Base-by-base conservation (phyloP, 2,329 filamentous ascomycete genomes). In the Tolypocladium endophyticum region DNA sequence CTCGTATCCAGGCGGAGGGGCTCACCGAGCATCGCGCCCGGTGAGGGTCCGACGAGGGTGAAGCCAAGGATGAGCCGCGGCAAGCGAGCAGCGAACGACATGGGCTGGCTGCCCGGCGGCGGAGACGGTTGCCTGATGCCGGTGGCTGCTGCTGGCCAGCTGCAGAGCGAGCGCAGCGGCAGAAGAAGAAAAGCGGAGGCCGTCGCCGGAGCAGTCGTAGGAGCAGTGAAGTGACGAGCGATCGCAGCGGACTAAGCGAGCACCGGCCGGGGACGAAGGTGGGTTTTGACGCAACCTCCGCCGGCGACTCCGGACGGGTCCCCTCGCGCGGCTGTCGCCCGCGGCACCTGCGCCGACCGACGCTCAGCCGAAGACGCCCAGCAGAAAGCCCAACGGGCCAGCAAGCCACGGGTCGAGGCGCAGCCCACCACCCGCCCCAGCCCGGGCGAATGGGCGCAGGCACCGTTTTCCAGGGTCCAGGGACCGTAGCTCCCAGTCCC, bases 271-370 rank as follows among this genome's bases (percentile, higher is more conserved):
- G 6, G 54, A 41, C 23, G 28, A 39, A n/a, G 55, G 25, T 30
- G 38, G 36, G 16, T 6, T 7, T 28, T 3, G 36, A 28, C 23
- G 33, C 53, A 35, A 55, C 66, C 61, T 66, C 63, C 65, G 62
- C 65, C 67, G 67, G 67, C 65, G 63, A 68, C 66, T 67, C 67
- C 55, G 55, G 36, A 38, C 39, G 38, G 55, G 55, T 18, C 55
- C 2, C 1, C n/a, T 41, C 18, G 38, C 25, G 55, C 55, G 55
- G 55, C 36, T 41, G 55, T 41, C 55, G 55, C 33, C 54, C 2
- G 35, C 30, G 30, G 35, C 23, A 1, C 30, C 20, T 54, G 35
- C 38, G n/a, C 38, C 41, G 7, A n/a, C n/a, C n/a, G 25, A 18
- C 28, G 18, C 28, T 28, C 36, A 5, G 8, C 23, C 55, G 20